Conservation (phyloP, 192 early-diverging fungal genomes). For the Coemansia umbellata region DNA sequence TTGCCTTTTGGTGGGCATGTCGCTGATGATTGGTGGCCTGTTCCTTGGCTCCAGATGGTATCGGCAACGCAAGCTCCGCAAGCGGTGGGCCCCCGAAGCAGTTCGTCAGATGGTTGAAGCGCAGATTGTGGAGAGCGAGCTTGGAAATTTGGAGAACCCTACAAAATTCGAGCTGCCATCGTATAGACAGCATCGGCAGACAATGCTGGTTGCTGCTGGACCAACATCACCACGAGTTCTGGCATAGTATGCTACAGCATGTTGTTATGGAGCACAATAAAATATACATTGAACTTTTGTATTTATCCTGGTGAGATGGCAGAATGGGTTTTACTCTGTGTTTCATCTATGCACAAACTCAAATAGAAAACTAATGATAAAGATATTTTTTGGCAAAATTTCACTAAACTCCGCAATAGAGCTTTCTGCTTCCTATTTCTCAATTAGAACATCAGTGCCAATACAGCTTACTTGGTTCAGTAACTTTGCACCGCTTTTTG, state of each 20-base stretch:
- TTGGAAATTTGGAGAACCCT: conserved; percentile 4
- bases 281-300: neutral
- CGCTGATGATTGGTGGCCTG: conserved; percentile 5
- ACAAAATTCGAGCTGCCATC: conserved; percentile 28
- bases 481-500: too few relatives aligned
- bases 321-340: too few relatives aligned
- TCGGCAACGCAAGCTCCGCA: conserved; percentile 9
- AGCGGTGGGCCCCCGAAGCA: conserved; percentile 16
- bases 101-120: conserved; percentile 38
- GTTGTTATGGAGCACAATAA: neutral
- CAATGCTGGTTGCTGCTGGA: conserved; percentile 33
- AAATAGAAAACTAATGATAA: too few relatives aligned
- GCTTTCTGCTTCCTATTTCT: too few relatives aligned
- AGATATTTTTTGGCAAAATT: too few relatives aligned
- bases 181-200: conserved; percentile 30
- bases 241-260: too few relatives aligned
- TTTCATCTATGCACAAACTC: too few relatives aligned
- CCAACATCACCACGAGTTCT: neutral
- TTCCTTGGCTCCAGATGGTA: conserved; percentile 24
- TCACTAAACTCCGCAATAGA: too few relatives aligned
- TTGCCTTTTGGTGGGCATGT: conserved; percentile 6
- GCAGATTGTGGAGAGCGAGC: conserved; percentile 33
- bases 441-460: too few relatives aligned
- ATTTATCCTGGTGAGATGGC: too few relatives aligned
- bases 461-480: too few relatives aligned